phyloP scores from a whole-genome alignment of 371 early-diverging fungal species.

The Aphelidium insulamus region DNA sequence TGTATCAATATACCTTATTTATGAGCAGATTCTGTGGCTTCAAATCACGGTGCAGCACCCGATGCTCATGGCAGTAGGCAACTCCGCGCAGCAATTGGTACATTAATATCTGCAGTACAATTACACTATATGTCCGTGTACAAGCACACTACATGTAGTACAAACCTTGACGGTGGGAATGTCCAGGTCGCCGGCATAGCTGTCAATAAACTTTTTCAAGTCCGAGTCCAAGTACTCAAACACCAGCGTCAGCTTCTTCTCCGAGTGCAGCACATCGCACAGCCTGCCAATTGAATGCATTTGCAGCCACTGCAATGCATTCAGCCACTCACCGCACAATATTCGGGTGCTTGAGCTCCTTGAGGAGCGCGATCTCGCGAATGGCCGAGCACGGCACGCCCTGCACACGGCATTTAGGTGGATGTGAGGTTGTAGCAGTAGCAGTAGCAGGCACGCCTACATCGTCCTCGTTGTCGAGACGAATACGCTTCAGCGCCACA shows the following conservation, averaged over 20 bases:
- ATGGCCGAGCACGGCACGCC: constrained; percentile 90
- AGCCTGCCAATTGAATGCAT: constrained; percentile 22
- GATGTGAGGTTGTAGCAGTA: not conserved
- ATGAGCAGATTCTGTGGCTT: constrained; percentile 40
- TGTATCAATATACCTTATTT: constrained; percentile 15
- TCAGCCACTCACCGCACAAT: constrained; percentile 43
- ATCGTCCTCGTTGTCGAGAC: constrained; percentile 90
- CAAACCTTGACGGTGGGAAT: constrained; percentile 44
- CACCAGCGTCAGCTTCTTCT: constrained; percentile 75
- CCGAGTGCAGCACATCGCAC: constrained; percentile 85
- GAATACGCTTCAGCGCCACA: constrained; percentile 94
- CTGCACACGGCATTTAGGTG: constrained; percentile 4
- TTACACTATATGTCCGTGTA: not conserved
- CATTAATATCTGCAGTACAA: constrained; percentile 5
- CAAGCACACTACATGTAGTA: not conserved
- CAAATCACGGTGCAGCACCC: constrained; percentile 21
- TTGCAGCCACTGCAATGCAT: not conserved
- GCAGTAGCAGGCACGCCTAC: constrained; percentile 18
- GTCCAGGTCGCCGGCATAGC: constrained; percentile 58
- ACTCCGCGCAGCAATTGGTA: constrained; percentile 25
- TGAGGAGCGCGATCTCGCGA: constrained; percentile 94
- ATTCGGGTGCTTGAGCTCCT: constrained; percentile 82
- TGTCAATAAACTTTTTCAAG: constrained; percentile 73
- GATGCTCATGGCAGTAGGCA: constrained; percentile 23
- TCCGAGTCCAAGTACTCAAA: constrained; percentile 92